phyloP scores from a whole-genome alignment of 495 filamentous ascomycete species.

The Rhypophila decipiens region DNA sequence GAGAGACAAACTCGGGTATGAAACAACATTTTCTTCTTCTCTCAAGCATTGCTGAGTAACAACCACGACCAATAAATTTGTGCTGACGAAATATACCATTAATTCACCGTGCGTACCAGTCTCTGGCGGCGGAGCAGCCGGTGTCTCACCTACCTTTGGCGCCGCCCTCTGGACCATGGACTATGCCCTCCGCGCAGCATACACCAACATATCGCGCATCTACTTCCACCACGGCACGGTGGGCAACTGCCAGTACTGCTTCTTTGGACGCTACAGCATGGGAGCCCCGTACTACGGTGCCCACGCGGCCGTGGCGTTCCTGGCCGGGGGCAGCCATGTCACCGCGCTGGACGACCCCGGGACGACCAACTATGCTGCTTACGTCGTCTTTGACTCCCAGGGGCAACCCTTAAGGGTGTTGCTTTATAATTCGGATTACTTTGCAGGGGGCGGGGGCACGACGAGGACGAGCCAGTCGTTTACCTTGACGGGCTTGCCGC shows the following conservation, averaged over 20 bases:
- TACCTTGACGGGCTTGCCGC: slow-evolving; percentile 41
- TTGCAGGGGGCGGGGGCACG: slow-evolving; percentile 39
- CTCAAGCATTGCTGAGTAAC: no score
- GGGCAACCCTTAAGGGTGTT: slow-evolving; percentile 37
- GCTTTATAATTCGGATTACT: slow-evolving; percentile 56
- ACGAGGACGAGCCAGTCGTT: slow-evolving; percentile 40
- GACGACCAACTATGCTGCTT: slow-evolving; percentile 44
- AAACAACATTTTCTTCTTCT: no score
- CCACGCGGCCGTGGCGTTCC: slow-evolving; percentile 45
- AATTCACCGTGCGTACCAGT: no score
- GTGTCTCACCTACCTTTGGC: slow-evolving; percentile 52
- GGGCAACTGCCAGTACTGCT: slow-evolving; percentile 56
- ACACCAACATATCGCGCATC: slow-evolving; percentile 41
- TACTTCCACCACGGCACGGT: slow-evolving; percentile 61
- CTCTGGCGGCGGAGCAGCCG: slow-evolving; percentile 42
- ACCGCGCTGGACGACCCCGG: slow-evolving; percentile 46
- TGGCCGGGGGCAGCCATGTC: slow-evolving; percentile 46
- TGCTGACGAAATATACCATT: no score
- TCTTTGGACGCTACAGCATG: slow-evolving; percentile 52
- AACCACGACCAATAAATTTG: no score
- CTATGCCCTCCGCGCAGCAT: slow-evolving; percentile 45
- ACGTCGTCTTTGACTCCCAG: slow-evolving; percentile 42
- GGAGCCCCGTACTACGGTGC: slow-evolving; percentile 55
- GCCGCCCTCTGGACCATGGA: slow-evolving; percentile 57
- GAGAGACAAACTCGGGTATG: slow-evolving; percentile 54